Evolutionary conservation across 306 rosid genomes (phyloP).

Genomic region (Prinsepia uniflora): DNA sequence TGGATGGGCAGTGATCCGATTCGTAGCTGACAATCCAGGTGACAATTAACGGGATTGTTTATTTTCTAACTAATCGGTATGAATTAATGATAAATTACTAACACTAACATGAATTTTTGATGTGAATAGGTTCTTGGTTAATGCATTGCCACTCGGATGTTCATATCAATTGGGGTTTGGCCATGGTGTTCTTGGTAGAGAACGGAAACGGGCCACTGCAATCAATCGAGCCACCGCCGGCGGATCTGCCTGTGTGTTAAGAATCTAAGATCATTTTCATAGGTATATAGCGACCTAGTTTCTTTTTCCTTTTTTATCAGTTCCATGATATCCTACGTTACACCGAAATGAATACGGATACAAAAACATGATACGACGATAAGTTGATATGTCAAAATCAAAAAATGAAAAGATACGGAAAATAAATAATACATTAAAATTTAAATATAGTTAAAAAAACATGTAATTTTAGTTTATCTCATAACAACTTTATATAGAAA

Average conservation of each 20-base stretch:
- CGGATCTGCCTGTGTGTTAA: slow-evolving; percentile 72
- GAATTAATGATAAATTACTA: not conserved
- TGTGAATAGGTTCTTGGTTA: slow-evolving; percentile 71
- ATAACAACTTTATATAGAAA: too few relatives aligned
- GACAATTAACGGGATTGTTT: not conserved
- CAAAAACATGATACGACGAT: too few relatives aligned
- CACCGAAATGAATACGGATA: too few relatives aligned
- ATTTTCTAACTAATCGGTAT: too few relatives aligned
- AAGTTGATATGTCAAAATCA: too few relatives aligned
- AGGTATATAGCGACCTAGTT: not conserved
- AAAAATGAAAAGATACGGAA: too few relatives aligned
- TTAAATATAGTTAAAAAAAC: too few relatives aligned
- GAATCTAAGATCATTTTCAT: not conserved
- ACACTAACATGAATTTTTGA: not conserved
- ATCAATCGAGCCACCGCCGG: slow-evolving; percentile 64
- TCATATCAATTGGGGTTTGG: slow-evolving; percentile 90
- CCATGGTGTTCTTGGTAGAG: slow-evolving; percentile 78
- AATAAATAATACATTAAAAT: too few relatives aligned
- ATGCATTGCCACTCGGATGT: slow-evolving; percentile 97
- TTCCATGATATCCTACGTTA: slow-evolving; percentile 22
- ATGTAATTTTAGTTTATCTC: too few relatives aligned
- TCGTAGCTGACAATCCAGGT: slow-evolving; percentile 97
- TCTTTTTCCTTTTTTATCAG: slow-evolving; percentile 22
- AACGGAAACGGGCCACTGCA: slow-evolving; percentile 70
- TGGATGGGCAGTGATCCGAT: slow-evolving; percentile 95